These are phyloP conservation scores for Candida buenavistaensis DNA, from an alignment of 1,139 yeast genomes.

Conservation along the genomic window DNA sequence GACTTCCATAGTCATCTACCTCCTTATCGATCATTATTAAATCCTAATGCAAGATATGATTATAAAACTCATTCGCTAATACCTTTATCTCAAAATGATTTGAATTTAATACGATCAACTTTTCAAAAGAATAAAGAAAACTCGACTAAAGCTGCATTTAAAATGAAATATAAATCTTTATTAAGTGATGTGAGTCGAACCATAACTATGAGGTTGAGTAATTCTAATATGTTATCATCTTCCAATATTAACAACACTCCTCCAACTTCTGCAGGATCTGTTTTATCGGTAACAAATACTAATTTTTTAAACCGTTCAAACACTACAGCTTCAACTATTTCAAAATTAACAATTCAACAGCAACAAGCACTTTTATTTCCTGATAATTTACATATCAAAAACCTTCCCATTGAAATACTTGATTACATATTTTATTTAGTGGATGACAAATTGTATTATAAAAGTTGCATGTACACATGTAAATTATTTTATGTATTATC, in stretches of 20 bases:
- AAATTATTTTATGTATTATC: constrained; percentile 51
- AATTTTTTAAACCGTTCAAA: constrained; percentile 1
- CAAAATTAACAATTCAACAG: constrained; percentile 2
- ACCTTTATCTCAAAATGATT: constrained; percentile 39
- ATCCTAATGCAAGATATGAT: constrained; percentile 45
- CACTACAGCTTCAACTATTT: constrained; percentile 2
- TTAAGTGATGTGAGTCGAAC: constrained; percentile 40
- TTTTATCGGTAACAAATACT: constrained; percentile 1
- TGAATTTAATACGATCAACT: constrained; percentile 14
- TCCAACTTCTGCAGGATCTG: constrained; percentile 3
- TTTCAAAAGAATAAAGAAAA: constrained; percentile 13
- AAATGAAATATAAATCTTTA: constrained; percentile 46
- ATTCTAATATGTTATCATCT: constrained; percentile 7
- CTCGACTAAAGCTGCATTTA: constrained; percentile 18
- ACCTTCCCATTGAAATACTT: constrained; percentile 38
- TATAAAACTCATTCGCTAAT: constrained; percentile 41
- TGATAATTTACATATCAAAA: constrained; percentile 17
- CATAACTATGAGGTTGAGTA: constrained; percentile 23
- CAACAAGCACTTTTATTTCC: constrained; percentile 6
- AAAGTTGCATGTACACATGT: constrained; percentile 49
- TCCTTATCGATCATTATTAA: constrained; percentile 44
- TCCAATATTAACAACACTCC: constrained; percentile 4
- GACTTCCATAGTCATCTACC: constrained; percentile 42
- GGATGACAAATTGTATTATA: constrained; percentile 26
- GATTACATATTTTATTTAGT: constrained; percentile 33